Evolutionary conservation across 441 rosid genomes (phyloP).

Genomic region (Gossypium trilobum): DNA sequence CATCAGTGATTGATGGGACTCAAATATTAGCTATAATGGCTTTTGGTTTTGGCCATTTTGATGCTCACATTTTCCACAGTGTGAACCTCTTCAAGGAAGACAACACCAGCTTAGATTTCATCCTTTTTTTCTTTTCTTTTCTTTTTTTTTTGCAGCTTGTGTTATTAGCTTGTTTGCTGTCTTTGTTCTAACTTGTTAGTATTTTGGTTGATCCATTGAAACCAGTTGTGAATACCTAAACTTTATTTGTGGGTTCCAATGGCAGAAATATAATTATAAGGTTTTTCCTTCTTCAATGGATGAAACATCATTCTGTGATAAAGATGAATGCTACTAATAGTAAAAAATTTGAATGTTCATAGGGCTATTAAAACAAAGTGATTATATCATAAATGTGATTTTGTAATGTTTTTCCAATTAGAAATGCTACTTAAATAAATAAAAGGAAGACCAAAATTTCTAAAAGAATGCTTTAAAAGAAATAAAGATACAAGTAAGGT

Average conservation of each 20-base stretch:
- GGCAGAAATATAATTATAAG: background rate
- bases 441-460: background rate
- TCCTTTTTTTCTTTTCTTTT: background rate
- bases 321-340: too few relatives aligned
- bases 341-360: too few relatives aligned
- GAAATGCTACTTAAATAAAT: too few relatives aligned
- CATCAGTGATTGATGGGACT: slow-evolving; percentile 19
- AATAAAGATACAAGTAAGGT: background rate
- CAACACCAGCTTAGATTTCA: background rate
- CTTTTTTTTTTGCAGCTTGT: too few relatives aligned
- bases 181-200: background rate
- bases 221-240: background rate
- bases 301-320: background rate
- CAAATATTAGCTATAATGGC: background rate
- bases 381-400: too few relatives aligned
- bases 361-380: too few relatives aligned
- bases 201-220: background rate
- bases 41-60: background rate
- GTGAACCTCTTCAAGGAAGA: background rate
- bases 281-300: background rate
- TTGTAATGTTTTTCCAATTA: too few relatives aligned
- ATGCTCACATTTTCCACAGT: background rate
- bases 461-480: background rate
- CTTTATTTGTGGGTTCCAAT: background rate
- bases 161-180: background rate